Evolutionary conservation across 352 stramenopile genomes (phyloP).

Genomic region (Phytopythium cucurbitacearum): DNA sequence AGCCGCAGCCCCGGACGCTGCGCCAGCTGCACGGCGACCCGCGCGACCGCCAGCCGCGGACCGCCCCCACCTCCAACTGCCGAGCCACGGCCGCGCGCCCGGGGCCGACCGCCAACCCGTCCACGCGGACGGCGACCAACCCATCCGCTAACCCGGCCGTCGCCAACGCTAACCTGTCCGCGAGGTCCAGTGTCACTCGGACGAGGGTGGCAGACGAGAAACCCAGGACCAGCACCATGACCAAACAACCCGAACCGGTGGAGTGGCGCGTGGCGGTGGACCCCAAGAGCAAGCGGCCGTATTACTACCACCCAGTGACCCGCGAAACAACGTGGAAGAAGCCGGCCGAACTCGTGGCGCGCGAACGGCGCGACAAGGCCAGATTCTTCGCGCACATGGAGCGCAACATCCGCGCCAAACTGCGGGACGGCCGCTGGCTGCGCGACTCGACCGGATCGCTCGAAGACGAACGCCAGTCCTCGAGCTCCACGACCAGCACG

Average conservation of each 20-base stretch:
- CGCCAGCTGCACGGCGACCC: slow-evolving; percentile 9
- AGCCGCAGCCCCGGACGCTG: slow-evolving; percentile 14
- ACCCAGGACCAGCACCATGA: too few relatives aligned
- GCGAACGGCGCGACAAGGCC: slow-evolving; percentile 73
- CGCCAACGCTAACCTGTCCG: too few relatives aligned
- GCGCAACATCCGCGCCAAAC: slow-evolving; percentile 92
- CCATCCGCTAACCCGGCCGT: too few relatives aligned
- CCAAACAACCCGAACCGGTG: slow-evolving; percentile 17
- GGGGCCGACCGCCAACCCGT: too few relatives aligned
- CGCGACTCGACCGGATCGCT: slow-evolving; percentile 24
- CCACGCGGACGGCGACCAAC: too few relatives aligned
- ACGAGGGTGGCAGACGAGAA: neutral
- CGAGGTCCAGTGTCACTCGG: too few relatives aligned
- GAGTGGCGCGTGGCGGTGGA: slow-evolving; percentile 79
- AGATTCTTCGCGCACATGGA: slow-evolving; percentile 97
- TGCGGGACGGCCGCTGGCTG: slow-evolving; percentile 60
- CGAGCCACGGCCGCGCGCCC: slow-evolving; percentile 7
- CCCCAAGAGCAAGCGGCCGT: slow-evolving; percentile 88
- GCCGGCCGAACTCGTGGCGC: slow-evolving; percentile 67
- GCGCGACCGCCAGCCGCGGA: neutral
- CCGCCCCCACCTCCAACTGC: slow-evolving; percentile 3
- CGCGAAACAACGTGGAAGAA: slow-evolving; percentile 98
- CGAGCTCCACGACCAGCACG: slow-evolving; percentile 31
- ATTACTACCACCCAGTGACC: slow-evolving; percentile 96
- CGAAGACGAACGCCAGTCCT: slow-evolving; percentile 26